Base-by-base conservation (phyloP, 495 filamentous ascomycete genomes). In the Xanthoparmelia taractica region DNA sequence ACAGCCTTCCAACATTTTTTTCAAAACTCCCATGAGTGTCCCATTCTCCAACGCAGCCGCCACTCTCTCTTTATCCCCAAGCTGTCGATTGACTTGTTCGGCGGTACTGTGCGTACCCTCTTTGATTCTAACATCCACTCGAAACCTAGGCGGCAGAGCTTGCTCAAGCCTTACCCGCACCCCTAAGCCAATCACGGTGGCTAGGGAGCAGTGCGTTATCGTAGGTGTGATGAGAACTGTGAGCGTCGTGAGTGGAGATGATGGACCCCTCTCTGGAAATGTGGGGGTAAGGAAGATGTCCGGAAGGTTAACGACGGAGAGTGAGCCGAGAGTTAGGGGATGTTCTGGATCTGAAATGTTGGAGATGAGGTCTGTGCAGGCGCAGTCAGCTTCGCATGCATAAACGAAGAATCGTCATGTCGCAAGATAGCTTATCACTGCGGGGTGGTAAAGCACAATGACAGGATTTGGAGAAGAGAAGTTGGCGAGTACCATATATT, bases 261-360 rank as follows among this genome's bases (percentile, higher is more conserved):
- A 68, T 40, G 55, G 11, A 34, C 61, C 61, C 48, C 38, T 58
- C 33, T 63, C 61, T 6, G 74, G 73, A 36, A 55, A 65, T 15
- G 63, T 59, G 20, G 89, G 87, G 12, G 75, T 80, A 63, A 98
- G 86, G 64, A 82, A 78, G 68, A 97, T 97, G 71, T 98, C 94
- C 13, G 90, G 88, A 12, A 98, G 85, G 55, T 90, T 95, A 56
- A 97, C 91, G 18, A 98, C 95, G 17, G 92, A 90, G 45, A 98
- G 78, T 66, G 92, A 90, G 54, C 91, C 95, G 31, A 98, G 81
- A 0, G 92, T 95, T 20, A 97, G 83, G 29, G 94, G 94, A 69
- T 97, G 94, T 76, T 98, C 94, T 3, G 94, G 94, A 73, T 98
- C 94, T 33, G 90, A 92, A 66, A 98, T 96, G 58, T 88, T 85